These are phyloP conservation scores for Sugiyamaella novakii DNA, from an alignment of 1,139 yeast genomes.

Conservation along the genomic window DNA sequence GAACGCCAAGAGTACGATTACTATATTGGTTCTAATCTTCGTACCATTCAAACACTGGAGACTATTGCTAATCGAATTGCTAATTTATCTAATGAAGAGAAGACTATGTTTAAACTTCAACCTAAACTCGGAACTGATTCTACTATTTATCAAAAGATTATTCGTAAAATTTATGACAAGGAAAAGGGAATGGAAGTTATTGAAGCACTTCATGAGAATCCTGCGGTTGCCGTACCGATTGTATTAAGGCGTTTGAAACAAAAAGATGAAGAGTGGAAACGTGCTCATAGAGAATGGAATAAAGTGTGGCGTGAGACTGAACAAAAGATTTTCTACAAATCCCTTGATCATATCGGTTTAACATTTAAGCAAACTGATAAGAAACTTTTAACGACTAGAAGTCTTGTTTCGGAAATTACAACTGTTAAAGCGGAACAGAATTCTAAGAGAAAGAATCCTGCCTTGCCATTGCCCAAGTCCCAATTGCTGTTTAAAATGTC, in stretches of 20 bases:
- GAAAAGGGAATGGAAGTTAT: constrained; percentile 96
- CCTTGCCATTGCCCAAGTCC: constrained; percentile 86
- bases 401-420: constrained; percentile 85
- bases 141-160: constrained; percentile 90
- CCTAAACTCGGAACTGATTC: constrained; percentile 93
- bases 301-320: constrained; percentile 99
- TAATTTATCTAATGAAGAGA: constrained; percentile 89
- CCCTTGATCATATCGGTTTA: constrained; percentile 91
- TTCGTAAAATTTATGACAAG: constrained; percentile 88
- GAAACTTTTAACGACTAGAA: constrained; percentile 85
- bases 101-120: constrained; percentile 80
- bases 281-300: constrained; percentile 98
- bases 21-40: constrained; percentile 89
- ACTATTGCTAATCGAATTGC: constrained; percentile 94
- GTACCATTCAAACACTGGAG: constrained; percentile 94
- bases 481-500: constrained; percentile 70
- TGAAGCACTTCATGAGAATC: constrained; percentile 92
- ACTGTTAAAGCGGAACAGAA: constrained; percentile 90
- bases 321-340: constrained; percentile 89
- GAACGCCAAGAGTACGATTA: constrained; percentile 97
- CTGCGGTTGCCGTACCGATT: constrained; percentile 92
- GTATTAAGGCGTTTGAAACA: constrained; percentile 90
- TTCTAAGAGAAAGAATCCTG: constrained; percentile 76
- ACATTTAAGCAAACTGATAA: constrained; percentile 97
- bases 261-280: constrained; percentile 98